A percentile compares a stretch with the other conserved stretches of the same genome.
Evolutionary conservation across 1,284 basidiomycete species (phyloP).

Genomic region (Cryptococcus sp.): DNA sequence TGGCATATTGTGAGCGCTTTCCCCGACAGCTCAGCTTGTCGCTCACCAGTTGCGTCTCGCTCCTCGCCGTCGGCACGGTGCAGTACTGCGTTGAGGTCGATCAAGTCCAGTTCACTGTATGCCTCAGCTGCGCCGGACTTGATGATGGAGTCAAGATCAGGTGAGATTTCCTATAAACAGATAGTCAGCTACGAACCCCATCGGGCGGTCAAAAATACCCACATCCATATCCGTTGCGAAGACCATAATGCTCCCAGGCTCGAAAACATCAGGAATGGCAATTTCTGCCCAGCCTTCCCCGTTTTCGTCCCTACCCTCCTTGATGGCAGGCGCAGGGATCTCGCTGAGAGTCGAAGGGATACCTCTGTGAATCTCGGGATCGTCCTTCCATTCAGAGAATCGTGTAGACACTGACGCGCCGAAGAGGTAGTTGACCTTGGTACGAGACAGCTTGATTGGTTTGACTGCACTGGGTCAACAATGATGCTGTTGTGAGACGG

Average conservation of each 20-base stretch:
- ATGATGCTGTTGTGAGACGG: conserved; percentile 20
- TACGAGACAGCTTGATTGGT: conserved; percentile 77
- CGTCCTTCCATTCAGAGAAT: conserved; percentile 63
- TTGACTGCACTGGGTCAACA: conserved; percentile 59
- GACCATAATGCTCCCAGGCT: conserved; percentile 86
- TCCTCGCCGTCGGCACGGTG: conserved; percentile 88
- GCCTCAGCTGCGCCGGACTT: conserved; percentile 67
- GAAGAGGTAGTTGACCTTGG: conserved; percentile 73
- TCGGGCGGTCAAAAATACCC: conserved; percentile 5
- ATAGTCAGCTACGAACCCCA: not conserved
- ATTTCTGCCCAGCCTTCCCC: conserved; percentile 72
- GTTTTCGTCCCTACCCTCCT: conserved; percentile 61
- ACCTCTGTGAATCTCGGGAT: conserved; percentile 65
- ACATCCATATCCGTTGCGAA: conserved; percentile 77
- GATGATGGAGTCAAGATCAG: conserved; percentile 69
- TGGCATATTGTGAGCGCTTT: conserved; percentile 3
- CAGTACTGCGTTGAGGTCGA: conserved; percentile 82
- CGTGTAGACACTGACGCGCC: conserved; percentile 72
- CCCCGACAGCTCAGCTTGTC: not conserved
- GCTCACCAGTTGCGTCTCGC: conserved; percentile 69
- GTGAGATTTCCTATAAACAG: conserved; percentile 55
- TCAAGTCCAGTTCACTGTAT: conserved; percentile 71
- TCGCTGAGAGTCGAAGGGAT: conserved; percentile 71
- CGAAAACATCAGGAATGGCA: conserved; percentile 78
- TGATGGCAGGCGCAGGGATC: conserved; percentile 57